Conservation (phyloP, 305 asterid species). For the Fraxinus paxiana region DNA sequence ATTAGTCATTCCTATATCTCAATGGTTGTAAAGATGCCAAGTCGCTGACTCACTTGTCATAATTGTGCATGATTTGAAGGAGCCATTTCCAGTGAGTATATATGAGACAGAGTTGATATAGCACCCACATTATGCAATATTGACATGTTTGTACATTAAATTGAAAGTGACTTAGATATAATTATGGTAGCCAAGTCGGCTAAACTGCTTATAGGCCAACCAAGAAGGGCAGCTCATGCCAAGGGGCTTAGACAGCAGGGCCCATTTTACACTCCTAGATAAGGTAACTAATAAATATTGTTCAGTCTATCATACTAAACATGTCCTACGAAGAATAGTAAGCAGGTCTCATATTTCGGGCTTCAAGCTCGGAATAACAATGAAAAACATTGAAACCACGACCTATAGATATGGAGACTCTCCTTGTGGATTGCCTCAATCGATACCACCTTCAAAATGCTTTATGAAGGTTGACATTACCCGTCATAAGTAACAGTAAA, state of each 20-base stretch:
- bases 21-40: background rate
- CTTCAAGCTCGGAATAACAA: background rate
- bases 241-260: background rate
- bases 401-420: background rate
- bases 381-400: background rate
- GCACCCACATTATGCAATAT: background rate
- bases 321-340: background rate
- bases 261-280: background rate
- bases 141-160: background rate
- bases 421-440: background rate
- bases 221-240: too few species aligned
- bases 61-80: background rate
- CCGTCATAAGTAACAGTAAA: background rate
- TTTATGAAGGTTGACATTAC: background rate
- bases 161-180: background rate
- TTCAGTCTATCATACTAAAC: background rate
- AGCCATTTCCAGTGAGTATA: background rate
- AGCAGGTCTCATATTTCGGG: background rate
- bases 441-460: background rate
- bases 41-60: background rate
- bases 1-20: background rate
- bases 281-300: background rate
- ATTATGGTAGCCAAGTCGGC: background rate
- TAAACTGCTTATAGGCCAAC: background rate
- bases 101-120: too few species aligned